These are phyloP conservation scores for Dichotomocladium elegans DNA, from an alignment of 371 early-diverging fungal species.

Conservation along the genomic window DNA sequence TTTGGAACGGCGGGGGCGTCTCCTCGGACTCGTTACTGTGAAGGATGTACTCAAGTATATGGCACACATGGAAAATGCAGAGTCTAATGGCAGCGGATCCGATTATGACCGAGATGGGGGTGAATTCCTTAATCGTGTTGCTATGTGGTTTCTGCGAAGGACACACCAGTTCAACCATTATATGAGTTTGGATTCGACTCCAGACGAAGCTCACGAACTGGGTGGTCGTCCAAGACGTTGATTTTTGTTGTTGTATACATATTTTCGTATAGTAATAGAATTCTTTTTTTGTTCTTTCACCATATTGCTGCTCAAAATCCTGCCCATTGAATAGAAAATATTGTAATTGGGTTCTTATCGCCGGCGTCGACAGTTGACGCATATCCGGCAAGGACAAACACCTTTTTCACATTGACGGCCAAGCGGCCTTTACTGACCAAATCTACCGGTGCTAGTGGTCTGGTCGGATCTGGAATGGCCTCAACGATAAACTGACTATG, in stretches of 20 bases:
- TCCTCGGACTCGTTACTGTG: constrained; percentile 73
- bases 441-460: constrained; percentile 20
- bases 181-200: constrained; percentile 1
- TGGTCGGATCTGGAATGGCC: constrained; percentile 2
- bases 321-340: constrained; percentile 43
- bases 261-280: background rate
- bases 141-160: background rate
- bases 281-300: background rate
- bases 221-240: background rate
- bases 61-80: constrained; percentile 44
- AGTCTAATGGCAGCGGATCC: background rate
- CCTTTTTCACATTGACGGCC: constrained; percentile 54
- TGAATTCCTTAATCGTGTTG: background rate
- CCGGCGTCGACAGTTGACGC: background rate
- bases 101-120: background rate
- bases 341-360: background rate
- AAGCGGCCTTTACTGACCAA: constrained; percentile 46
- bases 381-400: constrained; percentile 32
- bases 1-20: constrained; percentile 62
- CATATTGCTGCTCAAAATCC: constrained; percentile 6
- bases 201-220: constrained; percentile 17
- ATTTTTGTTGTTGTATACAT: no score
- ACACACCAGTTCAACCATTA: background rate
- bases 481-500: constrained; percentile 53
- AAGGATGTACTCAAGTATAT: constrained; percentile 76